Evolutionary conservation across 202 grass and related monocot species (phyloP).

Genomic region (Bolboschoenoplectus hybrid): DNA sequence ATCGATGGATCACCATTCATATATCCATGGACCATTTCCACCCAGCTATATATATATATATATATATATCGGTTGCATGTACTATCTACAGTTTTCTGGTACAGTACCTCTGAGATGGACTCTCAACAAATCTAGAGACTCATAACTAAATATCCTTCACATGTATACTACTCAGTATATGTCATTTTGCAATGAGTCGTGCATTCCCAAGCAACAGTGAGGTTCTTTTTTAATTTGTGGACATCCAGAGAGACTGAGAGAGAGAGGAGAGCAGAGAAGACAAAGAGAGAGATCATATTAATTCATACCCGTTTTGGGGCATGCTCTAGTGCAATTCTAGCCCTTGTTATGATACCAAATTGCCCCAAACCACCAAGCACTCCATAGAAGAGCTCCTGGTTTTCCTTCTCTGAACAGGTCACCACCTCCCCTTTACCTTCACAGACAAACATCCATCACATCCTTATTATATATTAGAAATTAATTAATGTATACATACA

Average conservation of each 20-base stretch:
- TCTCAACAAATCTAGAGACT: conserved; percentile 28
- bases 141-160: conserved; percentile 37
- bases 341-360: conserved; percentile 90
- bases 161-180: background rate
- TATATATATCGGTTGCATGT: background rate
- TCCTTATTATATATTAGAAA: background rate
- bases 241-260: conserved; percentile 23
- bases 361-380: conserved; percentile 83
- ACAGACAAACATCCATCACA: conserved; percentile 37
- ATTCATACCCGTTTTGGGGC: conserved; percentile 71
- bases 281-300: background rate
- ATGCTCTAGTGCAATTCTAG: conserved; percentile 85
- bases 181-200: background rate
- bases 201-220: conserved; percentile 15
- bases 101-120: conserved; percentile 10
- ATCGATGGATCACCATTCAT: background rate
- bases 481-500: background rate
- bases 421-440: conserved; percentile 79
- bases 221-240: conserved; percentile 8
- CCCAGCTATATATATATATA: background rate
- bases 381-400: conserved; percentile 75
- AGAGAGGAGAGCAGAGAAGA: conserved; percentile 8
- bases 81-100: background rate
- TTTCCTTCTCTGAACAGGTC: conserved; percentile 68
- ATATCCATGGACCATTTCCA: conserved; percentile 23